These are phyloP conservation scores for Hymenoscyphus fructigenus DNA, from an alignment of 2,329 filamentous ascomycete genomes.

Conservation along the genomic window DNA sequence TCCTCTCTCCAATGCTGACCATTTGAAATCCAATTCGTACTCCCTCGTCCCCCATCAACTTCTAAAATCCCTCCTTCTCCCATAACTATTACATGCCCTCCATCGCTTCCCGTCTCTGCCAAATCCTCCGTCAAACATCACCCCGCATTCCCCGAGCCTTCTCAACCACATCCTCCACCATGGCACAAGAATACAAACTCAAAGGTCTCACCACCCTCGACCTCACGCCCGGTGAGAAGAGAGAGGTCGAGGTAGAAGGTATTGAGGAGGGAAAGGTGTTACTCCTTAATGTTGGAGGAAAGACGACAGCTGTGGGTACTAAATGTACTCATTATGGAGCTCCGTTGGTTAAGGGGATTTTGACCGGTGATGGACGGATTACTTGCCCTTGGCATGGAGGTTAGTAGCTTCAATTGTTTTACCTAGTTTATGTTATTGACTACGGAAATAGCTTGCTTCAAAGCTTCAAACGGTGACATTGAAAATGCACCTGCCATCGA, in stretches of 20 bases:
- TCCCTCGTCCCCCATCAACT: neutral
- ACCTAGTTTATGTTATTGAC: slow-evolving; percentile 9
- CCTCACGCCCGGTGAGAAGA: slow-evolving; percentile 77
- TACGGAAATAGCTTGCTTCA: slow-evolving; percentile 75
- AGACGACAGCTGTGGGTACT: slow-evolving; percentile 75
- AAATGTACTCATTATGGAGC: slow-evolving; percentile 94
- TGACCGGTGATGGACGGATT: slow-evolving; percentile 77
- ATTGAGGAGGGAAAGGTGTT: slow-evolving; percentile 84
- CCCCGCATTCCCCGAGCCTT: slow-evolving; percentile 22
- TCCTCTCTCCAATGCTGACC: neutral
- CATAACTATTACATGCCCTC: slow-evolving; percentile 14
- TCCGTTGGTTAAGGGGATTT: slow-evolving; percentile 79
- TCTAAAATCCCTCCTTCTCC: neutral
- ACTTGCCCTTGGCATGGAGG: slow-evolving; percentile 97
- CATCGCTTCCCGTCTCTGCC: slow-evolving; percentile 17
- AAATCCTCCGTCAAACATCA: slow-evolving; percentile 16
- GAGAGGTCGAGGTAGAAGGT: slow-evolving; percentile 87
- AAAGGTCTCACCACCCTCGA: slow-evolving; percentile 74
- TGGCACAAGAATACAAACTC: slow-evolving; percentile 63
- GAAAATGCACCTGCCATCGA: slow-evolving; percentile 93
- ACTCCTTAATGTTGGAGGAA: slow-evolving; percentile 73
- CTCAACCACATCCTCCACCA: slow-evolving; percentile 27
- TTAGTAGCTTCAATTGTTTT: slow-evolving; percentile 40
- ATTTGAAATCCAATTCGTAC: neutral
- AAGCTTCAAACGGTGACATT: slow-evolving; percentile 82